Percentiles rank a stretch among this genome's conserved stretches.
Conservation (phyloP, 2,329 filamentous ascomycete genomes). For the Nemania diffusa region DNA sequence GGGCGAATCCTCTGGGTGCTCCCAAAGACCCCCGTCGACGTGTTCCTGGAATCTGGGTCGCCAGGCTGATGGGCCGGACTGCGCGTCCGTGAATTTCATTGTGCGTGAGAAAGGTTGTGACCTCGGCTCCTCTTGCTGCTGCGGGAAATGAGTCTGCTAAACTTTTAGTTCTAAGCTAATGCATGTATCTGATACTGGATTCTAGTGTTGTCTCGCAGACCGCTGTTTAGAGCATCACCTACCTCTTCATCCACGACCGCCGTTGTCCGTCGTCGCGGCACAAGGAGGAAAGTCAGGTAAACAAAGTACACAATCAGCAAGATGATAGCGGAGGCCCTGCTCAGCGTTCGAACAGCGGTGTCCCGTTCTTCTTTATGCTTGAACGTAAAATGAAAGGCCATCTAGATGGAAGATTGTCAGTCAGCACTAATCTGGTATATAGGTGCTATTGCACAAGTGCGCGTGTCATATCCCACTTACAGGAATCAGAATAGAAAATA, state of each 20-base stretch:
- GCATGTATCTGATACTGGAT: not conserved
- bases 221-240: not conserved
- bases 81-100: slow-evolving; percentile 20
- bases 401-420: slow-evolving; percentile 19
- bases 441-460: slow-evolving; percentile 6
- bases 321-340: slow-evolving; percentile 25
- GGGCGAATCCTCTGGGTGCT: slow-evolving; percentile 7
- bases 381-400: slow-evolving; percentile 33
- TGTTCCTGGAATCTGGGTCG: slow-evolving; percentile 7
- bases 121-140: slow-evolving; percentile 7
- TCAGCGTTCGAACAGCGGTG: slow-evolving; percentile 22
- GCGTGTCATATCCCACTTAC: slow-evolving; percentile 18
- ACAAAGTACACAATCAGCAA: slow-evolving; percentile 31
- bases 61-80: not conserved
- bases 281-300: slow-evolving; percentile 24
- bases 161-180: not conserved
- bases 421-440: not conserved
- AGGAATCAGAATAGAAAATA: slow-evolving; percentile 31
- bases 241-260: slow-evolving; percentile 13
- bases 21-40: not conserved
- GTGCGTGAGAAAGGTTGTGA: slow-evolving; percentile 13
- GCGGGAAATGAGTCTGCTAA: not conserved
- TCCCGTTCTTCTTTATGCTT: slow-evolving; percentile 20
- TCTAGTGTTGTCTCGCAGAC: not conserved
- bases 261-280: slow-evolving; percentile 16